Percentiles rank a stretch among this genome's conserved stretches.
phyloP scores from a whole-genome alignment of 2,329 filamentous ascomycete genomes.

The Bipolaris zeicola region DNA sequence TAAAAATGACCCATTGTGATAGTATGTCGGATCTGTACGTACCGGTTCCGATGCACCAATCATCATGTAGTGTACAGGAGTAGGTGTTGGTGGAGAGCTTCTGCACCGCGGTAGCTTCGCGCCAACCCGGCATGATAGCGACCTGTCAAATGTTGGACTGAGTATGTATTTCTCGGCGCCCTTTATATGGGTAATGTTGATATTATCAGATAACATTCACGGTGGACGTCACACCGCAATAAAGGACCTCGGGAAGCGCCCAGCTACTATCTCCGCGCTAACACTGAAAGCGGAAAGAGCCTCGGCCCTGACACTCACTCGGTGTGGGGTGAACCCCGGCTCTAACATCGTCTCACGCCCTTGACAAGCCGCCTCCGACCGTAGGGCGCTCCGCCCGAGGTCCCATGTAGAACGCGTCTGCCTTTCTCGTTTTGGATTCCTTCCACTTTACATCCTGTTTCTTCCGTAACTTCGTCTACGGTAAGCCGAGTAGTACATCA shows the following conservation, averaged over 20 bases:
- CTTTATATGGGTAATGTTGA: background rate
- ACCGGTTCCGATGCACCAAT: slow-evolving; percentile 72
- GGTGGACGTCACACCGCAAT: slow-evolving; percentile 2
- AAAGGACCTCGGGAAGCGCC: slow-evolving; percentile 28
- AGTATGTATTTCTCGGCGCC: background rate
- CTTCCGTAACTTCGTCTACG: slow-evolving; percentile 2
- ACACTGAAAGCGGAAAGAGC: slow-evolving; percentile 21
- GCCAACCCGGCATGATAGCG: slow-evolving; percentile 48
- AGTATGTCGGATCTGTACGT: slow-evolving; percentile 19
- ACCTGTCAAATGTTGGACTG: background rate
- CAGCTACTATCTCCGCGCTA: slow-evolving; percentile 16
- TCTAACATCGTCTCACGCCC: slow-evolving; percentile 19
- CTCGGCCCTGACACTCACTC: slow-evolving; percentile 21
- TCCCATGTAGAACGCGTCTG: slow-evolving; percentile 10
- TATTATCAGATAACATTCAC: background rate
- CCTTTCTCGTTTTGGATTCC: slow-evolving; percentile 9
- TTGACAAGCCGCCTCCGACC: slow-evolving; percentile 6
- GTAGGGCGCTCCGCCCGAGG: slow-evolving; percentile 19
- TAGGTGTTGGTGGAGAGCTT: slow-evolving; percentile 63
- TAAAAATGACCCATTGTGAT: background rate
- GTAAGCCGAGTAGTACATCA: background rate
- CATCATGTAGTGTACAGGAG: slow-evolving; percentile 58
- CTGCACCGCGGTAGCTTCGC: slow-evolving; percentile 56
- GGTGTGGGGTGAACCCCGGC: slow-evolving; percentile 24
- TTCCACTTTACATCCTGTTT: slow-evolving; percentile 9